Percentiles rank a stretch among this genome's conserved stretches.
These are phyloP conservation scores for Cryptosporidium bovis DNA, from an alignment of 169 alveolate genomes.

Conservation along the genomic window DNA sequence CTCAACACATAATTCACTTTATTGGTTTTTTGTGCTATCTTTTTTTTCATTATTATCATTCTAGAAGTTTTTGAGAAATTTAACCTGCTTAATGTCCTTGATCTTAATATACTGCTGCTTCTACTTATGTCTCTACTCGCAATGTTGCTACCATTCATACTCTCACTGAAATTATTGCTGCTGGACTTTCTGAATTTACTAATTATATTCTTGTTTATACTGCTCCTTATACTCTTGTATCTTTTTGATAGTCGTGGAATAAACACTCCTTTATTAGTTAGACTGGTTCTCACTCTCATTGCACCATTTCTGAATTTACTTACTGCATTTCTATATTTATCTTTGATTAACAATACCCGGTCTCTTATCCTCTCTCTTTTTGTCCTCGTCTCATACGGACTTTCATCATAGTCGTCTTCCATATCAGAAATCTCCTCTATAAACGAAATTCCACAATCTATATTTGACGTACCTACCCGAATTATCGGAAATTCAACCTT, in stretches of 20 bases:
- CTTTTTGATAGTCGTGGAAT: background rate
- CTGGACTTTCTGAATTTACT: background rate
- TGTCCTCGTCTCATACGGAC: background rate
- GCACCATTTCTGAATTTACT: background rate
- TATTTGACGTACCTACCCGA: conserved; percentile 14
- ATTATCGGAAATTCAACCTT: conserved; percentile 35
- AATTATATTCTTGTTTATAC: background rate
- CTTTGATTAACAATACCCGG: background rate
- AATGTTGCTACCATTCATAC: background rate
- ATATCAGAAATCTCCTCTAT: conserved; percentile 59
- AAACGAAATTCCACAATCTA: conserved; percentile 61
- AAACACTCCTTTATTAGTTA: background rate
- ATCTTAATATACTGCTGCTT: conserved; percentile 11
- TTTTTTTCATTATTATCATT: conserved; percentile 7
- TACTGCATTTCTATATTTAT: too few species aligned
- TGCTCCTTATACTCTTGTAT: background rate
- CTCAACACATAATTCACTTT: background rate
- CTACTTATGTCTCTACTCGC: background rate
- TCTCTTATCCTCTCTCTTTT: conserved; percentile 15
- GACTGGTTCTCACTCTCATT: background rate
- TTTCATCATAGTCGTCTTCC: conserved; percentile 65
- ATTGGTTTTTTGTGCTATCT: conserved; percentile 1
- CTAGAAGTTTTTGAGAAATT: conserved; percentile 7
- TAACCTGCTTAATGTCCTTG: conserved; percentile 3
- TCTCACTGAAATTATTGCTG: background rate